Percentiles rank a stretch among this genome's conserved stretches.
These are phyloP conservation scores for Aspergillus tubingensis DNA, from an alignment of 2,329 filamentous ascomycete species.

Conservation along the genomic window DNA sequence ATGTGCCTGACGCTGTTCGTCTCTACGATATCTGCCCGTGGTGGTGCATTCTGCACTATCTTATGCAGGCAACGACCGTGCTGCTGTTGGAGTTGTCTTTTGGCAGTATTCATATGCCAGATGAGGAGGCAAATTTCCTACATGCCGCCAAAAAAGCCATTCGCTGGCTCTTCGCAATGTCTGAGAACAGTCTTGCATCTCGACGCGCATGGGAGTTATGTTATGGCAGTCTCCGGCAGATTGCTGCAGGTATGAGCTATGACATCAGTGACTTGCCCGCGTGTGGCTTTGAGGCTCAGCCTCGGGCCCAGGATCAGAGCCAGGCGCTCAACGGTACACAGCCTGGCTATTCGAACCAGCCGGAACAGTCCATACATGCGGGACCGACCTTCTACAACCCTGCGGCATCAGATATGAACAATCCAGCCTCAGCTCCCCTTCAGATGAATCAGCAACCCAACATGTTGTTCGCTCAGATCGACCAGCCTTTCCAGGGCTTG, in stretches of 20 bases:
- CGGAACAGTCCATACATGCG: neutral
- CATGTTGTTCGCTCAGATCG: neutral
- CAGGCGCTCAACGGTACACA: slow-evolving; percentile 11
- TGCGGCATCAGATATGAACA: neutral
- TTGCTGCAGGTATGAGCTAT: slow-evolving; percentile 38
- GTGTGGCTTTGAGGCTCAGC: slow-evolving; percentile 18
- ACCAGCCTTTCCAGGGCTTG: neutral
- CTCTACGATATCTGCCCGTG: slow-evolving; percentile 46
- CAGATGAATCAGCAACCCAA: neutral
- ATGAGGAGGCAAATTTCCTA: slow-evolving; percentile 41
- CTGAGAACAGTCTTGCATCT: slow-evolving; percentile 41
- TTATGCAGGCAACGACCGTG: slow-evolving; percentile 49
- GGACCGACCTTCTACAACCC: neutral
- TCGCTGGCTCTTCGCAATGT: slow-evolving; percentile 47
- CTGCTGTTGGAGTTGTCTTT: slow-evolving; percentile 51
- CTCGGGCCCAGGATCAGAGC: neutral
- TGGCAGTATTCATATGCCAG: slow-evolving; percentile 46
- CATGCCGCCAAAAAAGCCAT: slow-evolving; percentile 43
- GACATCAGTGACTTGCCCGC: slow-evolving; percentile 39
- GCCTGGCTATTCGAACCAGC: slow-evolving; percentile 7
- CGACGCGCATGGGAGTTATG: slow-evolving; percentile 47
- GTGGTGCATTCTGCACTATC: slow-evolving; percentile 49
- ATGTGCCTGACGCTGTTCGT: slow-evolving; percentile 43
- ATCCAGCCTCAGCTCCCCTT: neutral
- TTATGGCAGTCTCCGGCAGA: slow-evolving; percentile 37